These are phyloP conservation scores for Blechomonas ayalai DNA, from an alignment of 208 protist genomes.

Conservation along the genomic window DNA sequence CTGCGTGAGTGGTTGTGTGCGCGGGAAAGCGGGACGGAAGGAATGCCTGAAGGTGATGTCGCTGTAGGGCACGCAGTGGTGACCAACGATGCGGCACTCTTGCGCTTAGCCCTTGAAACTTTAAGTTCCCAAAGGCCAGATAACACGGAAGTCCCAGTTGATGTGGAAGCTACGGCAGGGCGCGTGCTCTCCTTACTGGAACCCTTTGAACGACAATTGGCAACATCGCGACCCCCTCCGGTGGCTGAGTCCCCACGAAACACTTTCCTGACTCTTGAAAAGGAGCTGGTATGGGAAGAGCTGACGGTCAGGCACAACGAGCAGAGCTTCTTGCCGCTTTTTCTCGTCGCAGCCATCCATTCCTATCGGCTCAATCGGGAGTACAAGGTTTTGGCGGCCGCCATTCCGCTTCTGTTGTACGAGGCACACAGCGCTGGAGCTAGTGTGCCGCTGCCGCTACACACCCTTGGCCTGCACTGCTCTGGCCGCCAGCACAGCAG, in stretches of 20 bases:
- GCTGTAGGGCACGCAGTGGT: background rate
- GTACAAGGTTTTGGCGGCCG: constrained; percentile 8
- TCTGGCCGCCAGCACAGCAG: background rate
- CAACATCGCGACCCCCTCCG: too few species aligned
- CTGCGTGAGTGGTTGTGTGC: constrained; percentile 17
- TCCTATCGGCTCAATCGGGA: constrained; percentile 31
- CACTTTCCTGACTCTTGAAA: constrained; percentile 6
- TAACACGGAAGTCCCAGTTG: too few species aligned
- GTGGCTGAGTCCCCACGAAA: too few species aligned
- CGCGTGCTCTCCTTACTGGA: too few species aligned
- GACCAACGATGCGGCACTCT: background rate
- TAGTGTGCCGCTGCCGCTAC: constrained; percentile 12
- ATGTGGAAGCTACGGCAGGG: too few species aligned
- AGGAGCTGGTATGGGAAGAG: constrained; percentile 27
- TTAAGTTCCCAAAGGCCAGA: too few species aligned
- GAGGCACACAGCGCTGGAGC: too few species aligned
- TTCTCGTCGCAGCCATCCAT: constrained; percentile 30
- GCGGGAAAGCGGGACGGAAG: background rate
- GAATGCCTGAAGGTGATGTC: background rate
- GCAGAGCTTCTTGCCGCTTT: constrained; percentile 33
- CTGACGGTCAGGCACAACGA: constrained; percentile 24
- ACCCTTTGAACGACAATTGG: too few species aligned
- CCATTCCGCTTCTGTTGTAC: constrained; percentile 17
- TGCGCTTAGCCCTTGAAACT: too few species aligned
- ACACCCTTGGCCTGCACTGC: constrained; percentile 6